phyloP scores from a whole-genome alignment of 78 protist genomes.

The Cavenderia fasciculata region DNA sequence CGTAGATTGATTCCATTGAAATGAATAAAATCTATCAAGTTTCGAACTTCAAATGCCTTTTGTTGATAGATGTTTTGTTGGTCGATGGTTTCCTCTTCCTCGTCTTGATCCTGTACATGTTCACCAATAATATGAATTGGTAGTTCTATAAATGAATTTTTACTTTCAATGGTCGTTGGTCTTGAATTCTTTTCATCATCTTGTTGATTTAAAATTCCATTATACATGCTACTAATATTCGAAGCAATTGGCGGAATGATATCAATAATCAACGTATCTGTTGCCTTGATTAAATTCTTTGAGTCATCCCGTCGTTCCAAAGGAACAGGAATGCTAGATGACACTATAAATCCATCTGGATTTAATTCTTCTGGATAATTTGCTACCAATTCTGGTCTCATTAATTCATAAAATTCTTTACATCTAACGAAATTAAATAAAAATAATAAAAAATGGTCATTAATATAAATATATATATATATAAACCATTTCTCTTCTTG shows the following conservation, averaged over 20 bases:
- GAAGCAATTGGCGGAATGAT: no score
- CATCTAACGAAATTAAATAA: background rate
- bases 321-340: no score
- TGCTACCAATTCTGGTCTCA: slow-evolving; percentile 8
- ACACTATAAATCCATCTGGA: background rate
- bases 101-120: background rate
- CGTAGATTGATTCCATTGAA: background rate
- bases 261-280: no score
- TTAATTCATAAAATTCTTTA: background rate
- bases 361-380: background rate
- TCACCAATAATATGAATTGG: background rate
- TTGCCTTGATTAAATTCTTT: no score
- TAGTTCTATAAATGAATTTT: background rate
- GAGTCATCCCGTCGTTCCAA: no score
- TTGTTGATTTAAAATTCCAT: background rate
- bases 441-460: background rate
- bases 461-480: background rate
- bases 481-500: background rate
- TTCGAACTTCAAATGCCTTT: background rate
- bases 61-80: background rate
- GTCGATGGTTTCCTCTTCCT: no score
- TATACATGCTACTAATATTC: no score
- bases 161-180: background rate
- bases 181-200: background rate
- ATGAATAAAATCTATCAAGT: background rate